phyloP scores from a whole-genome alignment of 371 early-diverging fungal genomes.

The Sporodiniella umbellata region DNA sequence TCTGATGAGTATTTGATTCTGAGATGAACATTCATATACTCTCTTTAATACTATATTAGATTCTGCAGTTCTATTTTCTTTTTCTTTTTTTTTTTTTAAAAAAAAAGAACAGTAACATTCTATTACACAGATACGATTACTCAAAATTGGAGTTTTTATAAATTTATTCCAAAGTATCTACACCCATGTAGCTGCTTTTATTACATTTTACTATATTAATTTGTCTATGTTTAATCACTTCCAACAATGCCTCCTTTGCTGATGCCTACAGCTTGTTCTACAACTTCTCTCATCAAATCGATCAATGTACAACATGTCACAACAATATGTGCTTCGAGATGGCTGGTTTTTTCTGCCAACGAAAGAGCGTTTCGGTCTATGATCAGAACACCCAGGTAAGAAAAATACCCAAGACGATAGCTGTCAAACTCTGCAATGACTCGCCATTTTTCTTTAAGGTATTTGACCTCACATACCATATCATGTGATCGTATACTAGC shows the following conservation, averaged over 20 bases:
- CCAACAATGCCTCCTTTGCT: constrained; percentile 43
- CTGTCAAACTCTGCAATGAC: constrained; percentile 46
- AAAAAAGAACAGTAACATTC: too few species aligned
- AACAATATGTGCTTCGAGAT: constrained; percentile 35
- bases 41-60: too few species aligned
- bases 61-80: too few species aligned
- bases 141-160: too few species aligned
- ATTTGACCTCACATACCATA: constrained; percentile 31
- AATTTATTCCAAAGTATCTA: too few species aligned
- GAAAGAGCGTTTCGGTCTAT: constrained; percentile 30
- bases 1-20: too few species aligned
- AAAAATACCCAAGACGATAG: constrained; percentile 46
- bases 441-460: constrained; percentile 17
- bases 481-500: constrained; percentile 42
- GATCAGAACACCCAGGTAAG: constrained; percentile 32
- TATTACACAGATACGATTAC: too few species aligned
- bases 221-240: constrained; percentile 19
- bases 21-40: too few species aligned
- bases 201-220: neutral
- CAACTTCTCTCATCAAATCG: constrained; percentile 48
- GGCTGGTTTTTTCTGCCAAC: constrained; percentile 22
- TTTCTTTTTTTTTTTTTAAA: too few species aligned
- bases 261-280: constrained; percentile 48
- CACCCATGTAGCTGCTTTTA: neutral
- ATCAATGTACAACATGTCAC: constrained; percentile 46